These are phyloP conservation scores for Sclerotinia trifoliorum DNA, from an alignment of 2,329 filamentous ascomycete genomes.

Conservation along the genomic window DNA sequence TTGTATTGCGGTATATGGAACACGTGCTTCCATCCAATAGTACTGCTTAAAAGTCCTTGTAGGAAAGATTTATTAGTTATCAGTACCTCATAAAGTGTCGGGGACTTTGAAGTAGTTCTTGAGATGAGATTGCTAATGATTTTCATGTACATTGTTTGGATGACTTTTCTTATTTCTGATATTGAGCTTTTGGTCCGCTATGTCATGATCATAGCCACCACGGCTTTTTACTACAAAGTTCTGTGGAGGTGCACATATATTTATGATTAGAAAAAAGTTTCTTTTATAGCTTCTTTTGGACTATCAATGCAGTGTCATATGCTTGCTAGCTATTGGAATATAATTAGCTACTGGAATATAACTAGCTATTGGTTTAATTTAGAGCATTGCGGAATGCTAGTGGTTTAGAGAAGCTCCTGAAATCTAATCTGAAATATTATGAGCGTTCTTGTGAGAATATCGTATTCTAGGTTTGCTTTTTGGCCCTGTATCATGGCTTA, in stretches of 20 bases:
- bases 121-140: too few species aligned
- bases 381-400: not conserved
- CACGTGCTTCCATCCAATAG: rapidly evolving
- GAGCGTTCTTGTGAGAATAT: not conserved
- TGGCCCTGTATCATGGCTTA: too few species aligned
- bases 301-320: not conserved
- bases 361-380: not conserved
- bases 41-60: not conserved
- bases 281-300: not conserved
- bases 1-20: not conserved
- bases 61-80: rapidly evolving
- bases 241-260: too few species aligned
- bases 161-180: too few species aligned
- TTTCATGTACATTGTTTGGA: too few species aligned
- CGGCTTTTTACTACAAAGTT: rapidly evolving
- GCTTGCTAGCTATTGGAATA: not conserved
- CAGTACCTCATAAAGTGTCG: not conserved
- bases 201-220: too few species aligned
- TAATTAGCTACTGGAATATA: too few species aligned
- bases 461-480: not conserved
- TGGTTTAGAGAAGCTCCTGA: not conserved
- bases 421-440: not conserved
- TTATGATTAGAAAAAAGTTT: not conserved
- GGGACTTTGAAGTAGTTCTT: too few species aligned
- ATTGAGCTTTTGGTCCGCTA: not conserved